Evolutionary conservation across 2,329 filamentous ascomycete species (phyloP).

Genomic region (Dothidotthia symphoricarpi): DNA sequence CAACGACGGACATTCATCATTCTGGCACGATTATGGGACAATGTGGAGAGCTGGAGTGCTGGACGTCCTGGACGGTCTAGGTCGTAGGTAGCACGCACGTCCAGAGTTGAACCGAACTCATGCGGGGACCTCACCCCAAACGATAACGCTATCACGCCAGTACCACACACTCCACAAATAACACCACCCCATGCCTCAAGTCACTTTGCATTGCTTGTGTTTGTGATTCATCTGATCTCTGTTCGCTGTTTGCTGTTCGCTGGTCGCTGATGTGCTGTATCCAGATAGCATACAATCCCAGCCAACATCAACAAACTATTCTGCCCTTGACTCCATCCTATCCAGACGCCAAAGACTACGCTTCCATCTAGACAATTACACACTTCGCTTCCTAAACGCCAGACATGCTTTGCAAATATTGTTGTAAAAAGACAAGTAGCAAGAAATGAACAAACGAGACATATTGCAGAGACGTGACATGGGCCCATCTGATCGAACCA

Average conservation of each 20-base stretch:
- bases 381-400: constrained; percentile 25
- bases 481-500: background rate
- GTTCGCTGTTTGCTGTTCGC: no score
- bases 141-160: constrained; percentile 4
- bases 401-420: constrained; percentile 17
- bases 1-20: constrained; percentile 39
- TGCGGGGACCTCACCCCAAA: background rate
- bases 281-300: no score
- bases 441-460: constrained; percentile 1
- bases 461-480: background rate
- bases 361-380: constrained; percentile 20
- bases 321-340: constrained; percentile 7
- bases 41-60: constrained; percentile 6
- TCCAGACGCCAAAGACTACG: constrained; percentile 17
- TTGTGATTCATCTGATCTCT: no score
- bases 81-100: no score
- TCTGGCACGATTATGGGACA: no score
- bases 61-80: background rate
- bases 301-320: constrained; percentile 5
- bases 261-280: background rate
- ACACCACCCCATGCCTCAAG: no score
- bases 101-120: no score
- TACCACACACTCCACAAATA: no score
- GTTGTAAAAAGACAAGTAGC: constrained; percentile 11
- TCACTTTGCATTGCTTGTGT: no score